Base-by-base conservation (phyloP, 345 rosid species). In the Brassica rapa region DNA sequence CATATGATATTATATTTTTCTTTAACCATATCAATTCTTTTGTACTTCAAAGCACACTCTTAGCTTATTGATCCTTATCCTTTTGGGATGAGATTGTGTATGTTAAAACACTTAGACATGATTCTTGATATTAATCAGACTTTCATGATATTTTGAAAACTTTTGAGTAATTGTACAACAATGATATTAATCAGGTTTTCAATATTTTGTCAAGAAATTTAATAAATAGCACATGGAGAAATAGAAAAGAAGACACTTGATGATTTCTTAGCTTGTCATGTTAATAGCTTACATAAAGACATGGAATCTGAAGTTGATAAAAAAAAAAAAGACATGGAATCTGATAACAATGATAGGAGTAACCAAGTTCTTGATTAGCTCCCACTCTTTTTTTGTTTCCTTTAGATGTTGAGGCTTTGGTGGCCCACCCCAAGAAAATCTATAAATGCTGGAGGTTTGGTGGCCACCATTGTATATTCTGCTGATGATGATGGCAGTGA, bases 401-500 rank as follows among this genome's bases (percentile, higher is more conserved):
- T 30, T 66, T 76, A 76, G 16, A 16, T 68, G 49, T 59, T 76
- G 61, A 49, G 15, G 68, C 68, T 76, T 69, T 62, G 66, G 56
- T 77, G 65, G 39, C 89, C 89, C 66, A 84, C 87, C 27, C 89
- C 92, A 55, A 89, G 88, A 79, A 89, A 89, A 77, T 87, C 92
- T 76, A 89, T 84, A 79, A 87, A 89, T 56, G 90, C 81, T 66
- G 86, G 87, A 51, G 82, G 49, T 32, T 53, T 66, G 24, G 41
- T 72, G 14, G 62, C 55, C 73, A 69, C 80, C 70, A 27, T 75
- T 62, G 81, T 46, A 68, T 76, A 62, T 14, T 68, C 84, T 74
- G 81, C 81, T 62, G 67, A 43, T 77, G 86, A 70, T 76, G 60
- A 27, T 39, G 74, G 74, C 68, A 68, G 25, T 68, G 80, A 68